Evolutionary conservation across 768 basidiomycete species (phyloP).

Genomic region (Daedalea quercina): DNA sequence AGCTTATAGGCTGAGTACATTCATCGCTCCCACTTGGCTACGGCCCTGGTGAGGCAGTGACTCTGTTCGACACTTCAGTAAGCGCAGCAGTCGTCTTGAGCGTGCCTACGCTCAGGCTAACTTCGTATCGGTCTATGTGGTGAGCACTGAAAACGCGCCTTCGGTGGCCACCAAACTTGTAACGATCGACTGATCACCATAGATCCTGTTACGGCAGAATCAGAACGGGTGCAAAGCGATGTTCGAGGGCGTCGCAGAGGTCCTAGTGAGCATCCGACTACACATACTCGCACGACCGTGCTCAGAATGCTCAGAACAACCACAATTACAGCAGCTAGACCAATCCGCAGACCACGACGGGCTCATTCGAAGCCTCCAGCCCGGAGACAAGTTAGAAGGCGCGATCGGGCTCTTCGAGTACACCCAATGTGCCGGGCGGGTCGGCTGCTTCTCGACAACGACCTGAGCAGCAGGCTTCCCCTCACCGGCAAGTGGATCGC

Average conservation of each 20-base stretch:
- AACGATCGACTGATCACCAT: conserved; percentile 12
- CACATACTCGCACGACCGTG: no score
- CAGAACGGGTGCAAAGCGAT: conserved; percentile 62
- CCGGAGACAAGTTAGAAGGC: conserved; percentile 70
- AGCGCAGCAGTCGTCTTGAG: no score
- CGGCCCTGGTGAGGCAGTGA: no score
- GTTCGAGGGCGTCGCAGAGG: conserved; percentile 61
- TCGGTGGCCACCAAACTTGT: neutral
- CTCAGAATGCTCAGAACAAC: neutral
- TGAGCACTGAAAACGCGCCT: neutral
- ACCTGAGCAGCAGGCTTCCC: conserved; percentile 64
- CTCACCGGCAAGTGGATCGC: conserved; percentile 74
- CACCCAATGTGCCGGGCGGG: conserved; percentile 53
- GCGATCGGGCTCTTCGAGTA: conserved; percentile 75
- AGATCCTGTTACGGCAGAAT: conserved; percentile 73
- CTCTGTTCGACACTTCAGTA: no score
- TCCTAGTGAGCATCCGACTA: conserved; percentile 53
- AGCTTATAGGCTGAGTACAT: no score
- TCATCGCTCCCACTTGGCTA: no score
- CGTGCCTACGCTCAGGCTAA: no score
- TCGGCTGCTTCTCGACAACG: conserved; percentile 79
- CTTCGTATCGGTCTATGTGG: conserved; percentile 13
- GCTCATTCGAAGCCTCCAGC: conserved; percentile 57
- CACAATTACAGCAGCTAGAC: conserved; percentile 2
- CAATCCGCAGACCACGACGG: conserved; percentile 38